phyloP scores from a whole-genome alignment of 1,284 basidiomycete species.

The Sparassis latifolia region DNA sequence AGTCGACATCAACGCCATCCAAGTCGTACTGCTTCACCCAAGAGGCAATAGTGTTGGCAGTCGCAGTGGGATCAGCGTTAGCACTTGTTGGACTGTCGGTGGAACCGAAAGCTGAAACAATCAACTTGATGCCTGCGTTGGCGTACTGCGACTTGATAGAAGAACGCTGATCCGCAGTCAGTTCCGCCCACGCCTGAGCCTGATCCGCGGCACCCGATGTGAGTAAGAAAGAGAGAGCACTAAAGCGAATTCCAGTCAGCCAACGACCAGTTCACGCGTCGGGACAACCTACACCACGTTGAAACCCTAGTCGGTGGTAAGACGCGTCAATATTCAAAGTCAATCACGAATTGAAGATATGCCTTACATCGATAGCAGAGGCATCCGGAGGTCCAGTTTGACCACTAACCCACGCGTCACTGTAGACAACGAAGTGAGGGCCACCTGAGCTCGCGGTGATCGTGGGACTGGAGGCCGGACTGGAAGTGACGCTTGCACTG shows the following conservation, averaged over 20 bases:
- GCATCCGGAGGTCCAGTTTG: conserved; percentile 31
- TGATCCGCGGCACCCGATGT: conserved; percentile 38
- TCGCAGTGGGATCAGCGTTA: conserved; percentile 30
- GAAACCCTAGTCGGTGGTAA: conserved; percentile 29
- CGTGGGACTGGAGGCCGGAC: conserved; percentile 8
- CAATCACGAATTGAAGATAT: not conserved
- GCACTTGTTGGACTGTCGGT: conserved; percentile 44
- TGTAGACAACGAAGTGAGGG: conserved; percentile 40
- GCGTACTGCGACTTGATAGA: conserved; percentile 35
- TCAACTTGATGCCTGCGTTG: conserved; percentile 39
- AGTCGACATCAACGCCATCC: conserved; percentile 55
- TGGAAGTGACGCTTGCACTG: conserved; percentile 4
- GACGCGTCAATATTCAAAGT: not conserved
- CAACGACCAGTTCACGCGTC: not conserved
- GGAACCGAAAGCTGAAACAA: conserved; percentile 44
- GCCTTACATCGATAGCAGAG: conserved; percentile 27
- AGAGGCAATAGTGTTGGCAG: conserved; percentile 41
- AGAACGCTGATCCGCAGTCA: conserved; percentile 28
- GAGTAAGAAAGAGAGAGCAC: conserved; percentile 38
- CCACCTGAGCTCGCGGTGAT: conserved; percentile 20
- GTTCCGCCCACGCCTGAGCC: conserved; percentile 33
- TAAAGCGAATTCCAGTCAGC: conserved; percentile 10
- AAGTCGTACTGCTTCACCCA: conserved; percentile 45
- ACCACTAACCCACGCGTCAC: conserved; percentile 33
- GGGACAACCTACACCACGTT: conserved; percentile 39